Evolutionary conservation across 2,329 filamentous ascomycete genomes (phyloP), one percentile per base, ranked within the genome.

Genomic region (Xylariomycetidae sp.): DNA sequence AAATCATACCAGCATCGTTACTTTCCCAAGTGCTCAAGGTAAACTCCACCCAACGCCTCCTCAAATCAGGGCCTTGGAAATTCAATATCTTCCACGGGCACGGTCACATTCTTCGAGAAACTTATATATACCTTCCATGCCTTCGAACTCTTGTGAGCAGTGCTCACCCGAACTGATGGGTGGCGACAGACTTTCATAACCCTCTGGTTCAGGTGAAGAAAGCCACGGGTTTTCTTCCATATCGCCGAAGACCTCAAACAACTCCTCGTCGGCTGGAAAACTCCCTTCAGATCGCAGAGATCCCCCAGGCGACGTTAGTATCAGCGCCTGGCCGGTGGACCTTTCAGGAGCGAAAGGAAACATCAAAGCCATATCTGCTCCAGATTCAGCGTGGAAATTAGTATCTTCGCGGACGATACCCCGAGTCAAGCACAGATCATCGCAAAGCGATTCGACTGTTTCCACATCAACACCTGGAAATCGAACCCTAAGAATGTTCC

Each of bases 391-490:
- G 35, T 86, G 77, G 48, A 94, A 94, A 13, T 82, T 80, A 19
- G 60, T 42, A 44, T 97, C 92, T 63, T 97, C 83, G 10, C 74
- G 67, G 4, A 97, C 75, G 4, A 85, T 66, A 2, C 92, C 92
- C 33, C 88, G 74, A 42, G 82, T 78, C 6, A 98, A 72, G n/a
- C 84, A 85, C 9, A 94, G 72, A 56, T 98, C 92, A 29, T 87
- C 79, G 56, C 89, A 96, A 1, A 98, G 72, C 3, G 72, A 69
- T 54, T 94, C 87, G 0, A 95, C 84, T 0, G 85, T 86, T 12
- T 82, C 77, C 1, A 80, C 80, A 51, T 97, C 90, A 41, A 92
- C 89, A 3, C 92, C 92, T 0, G 89, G 88, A 53, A 98, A 97
- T 18, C 88, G 82, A 2, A 97, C 80, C 20, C 88, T 80, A 4